phyloP scores from a whole-genome alignment of 345 rosid species.

The Gossypium anomalum region DNA sequence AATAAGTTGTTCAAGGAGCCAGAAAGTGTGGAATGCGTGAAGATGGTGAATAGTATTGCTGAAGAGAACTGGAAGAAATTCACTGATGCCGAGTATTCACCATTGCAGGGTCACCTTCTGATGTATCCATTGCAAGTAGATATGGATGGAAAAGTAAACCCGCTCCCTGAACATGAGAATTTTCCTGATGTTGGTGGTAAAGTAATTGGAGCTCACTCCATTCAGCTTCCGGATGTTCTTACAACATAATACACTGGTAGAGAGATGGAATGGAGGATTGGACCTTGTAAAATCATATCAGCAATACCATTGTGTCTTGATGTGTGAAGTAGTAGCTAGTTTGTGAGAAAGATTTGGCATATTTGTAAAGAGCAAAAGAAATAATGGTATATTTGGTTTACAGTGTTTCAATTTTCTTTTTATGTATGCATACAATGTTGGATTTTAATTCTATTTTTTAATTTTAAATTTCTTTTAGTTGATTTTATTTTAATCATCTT shows the following conservation, averaged over 20 bases:
- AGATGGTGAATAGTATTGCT: constrained; percentile 51
- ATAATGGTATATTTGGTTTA: neutral
- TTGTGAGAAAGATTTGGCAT: neutral
- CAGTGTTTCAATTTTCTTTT: neutral
- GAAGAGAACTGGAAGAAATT: constrained; percentile 63
- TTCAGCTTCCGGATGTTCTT: constrained; percentile 57
- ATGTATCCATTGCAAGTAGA: constrained; percentile 67
- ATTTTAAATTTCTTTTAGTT: too few relatives aligned
- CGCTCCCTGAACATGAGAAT: constrained; percentile 52
- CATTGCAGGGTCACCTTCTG: constrained; percentile 80
- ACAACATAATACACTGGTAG: constrained; percentile 50
- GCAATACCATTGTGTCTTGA: neutral
- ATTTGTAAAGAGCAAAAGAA: neutral
- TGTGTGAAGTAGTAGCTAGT: neutral
- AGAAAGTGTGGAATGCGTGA: constrained; percentile 56
- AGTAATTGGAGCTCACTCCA: constrained; percentile 56
- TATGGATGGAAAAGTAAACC: constrained; percentile 48
- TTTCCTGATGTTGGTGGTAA: constrained; percentile 95
- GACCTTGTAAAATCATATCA: constrained; percentile 8
- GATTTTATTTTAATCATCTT: neutral
- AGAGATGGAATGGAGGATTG: neutral
- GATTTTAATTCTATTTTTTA: neutral
- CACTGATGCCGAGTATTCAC: constrained; percentile 24
- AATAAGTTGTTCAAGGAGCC: constrained; percentile 44
- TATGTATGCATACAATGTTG: neutral